Base-by-base conservation (phyloP, 2,329 filamentous ascomycete species). In the Phialemoniopsis sp. region DNA sequence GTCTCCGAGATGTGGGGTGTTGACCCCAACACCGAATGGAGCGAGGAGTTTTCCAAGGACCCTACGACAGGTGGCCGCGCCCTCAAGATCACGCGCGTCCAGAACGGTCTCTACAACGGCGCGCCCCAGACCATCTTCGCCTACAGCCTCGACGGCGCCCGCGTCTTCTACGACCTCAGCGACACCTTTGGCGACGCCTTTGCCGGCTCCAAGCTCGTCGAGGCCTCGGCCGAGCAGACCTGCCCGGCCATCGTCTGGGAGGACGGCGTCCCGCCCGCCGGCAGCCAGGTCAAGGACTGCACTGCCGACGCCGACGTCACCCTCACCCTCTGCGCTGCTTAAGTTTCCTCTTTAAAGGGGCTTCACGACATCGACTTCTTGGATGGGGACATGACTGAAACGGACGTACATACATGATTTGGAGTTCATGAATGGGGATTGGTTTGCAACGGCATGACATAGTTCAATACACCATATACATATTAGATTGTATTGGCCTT, bases 161-260 rank as follows among this genome's bases (percentile, higher is more conserved):
- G 43, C 6, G 41, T 68, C 37, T 68, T 58, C 58, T 67, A 66
- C 41, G 65, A 67, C 42, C 48, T 68, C 17, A 60, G 53, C 48
- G 55, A 57, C 43, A 58, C 65, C 13, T 67, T 67, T 35, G 65
- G 65, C n/a, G 55, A 66, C 39, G 47, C 57, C 5, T 65, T 68
- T 17, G 38, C 35, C 12, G 60, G 62, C 8, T 43, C 51, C 34
- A 62, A 58, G 50, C 16, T 67, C 8, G 51, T 56, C 10, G 46
- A 47, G 10, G 38, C 41, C 7, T 60, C 58, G 42, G 47, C 47
- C 29, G 46, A 59, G 29, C 29, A 40, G 5, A 46, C 42, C 3
- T 68, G 65, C 51, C 55, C 55, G 2, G 37, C 46, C 4, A 67
- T 68, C 29, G 49, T 55, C 8, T 68, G 63, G 63, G 34, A 44